phyloP scores from a whole-genome alignment of 257 asterid genomes.

The Penstemon eatonii region DNA sequence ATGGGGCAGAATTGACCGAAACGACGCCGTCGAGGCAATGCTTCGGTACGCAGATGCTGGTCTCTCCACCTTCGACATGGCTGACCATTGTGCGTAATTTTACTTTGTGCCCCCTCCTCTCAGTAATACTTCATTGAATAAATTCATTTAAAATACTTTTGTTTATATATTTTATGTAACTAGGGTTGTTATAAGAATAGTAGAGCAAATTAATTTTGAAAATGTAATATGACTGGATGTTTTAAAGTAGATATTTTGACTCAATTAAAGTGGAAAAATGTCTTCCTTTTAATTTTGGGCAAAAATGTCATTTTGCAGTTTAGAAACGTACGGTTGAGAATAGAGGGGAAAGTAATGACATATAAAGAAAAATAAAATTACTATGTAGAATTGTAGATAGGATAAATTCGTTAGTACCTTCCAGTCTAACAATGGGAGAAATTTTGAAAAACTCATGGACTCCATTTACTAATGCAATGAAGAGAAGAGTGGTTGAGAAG shows the following conservation, averaged over 20 bases:
- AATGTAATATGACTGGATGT: too few species aligned
- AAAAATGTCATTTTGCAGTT: slow-evolving; percentile 15
- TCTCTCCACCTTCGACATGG: slow-evolving; percentile 95
- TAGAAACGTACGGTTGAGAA: slow-evolving; percentile 27
- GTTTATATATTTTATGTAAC: too few species aligned
- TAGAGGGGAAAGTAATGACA: slow-evolving; percentile 1
- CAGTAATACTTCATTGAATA: background rate
- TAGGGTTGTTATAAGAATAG: too few species aligned
- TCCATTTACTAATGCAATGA: slow-evolving; percentile 35
- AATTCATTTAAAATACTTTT: too few species aligned
- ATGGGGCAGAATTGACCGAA: slow-evolving; percentile 87
- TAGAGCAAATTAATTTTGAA: too few species aligned
- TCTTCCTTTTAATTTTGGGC: slow-evolving; percentile 14
- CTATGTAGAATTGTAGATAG: slow-evolving; percentile 17
- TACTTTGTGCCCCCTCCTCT: slow-evolving; percentile 30
- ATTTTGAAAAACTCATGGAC: slow-evolving; percentile 35
- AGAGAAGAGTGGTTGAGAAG: slow-evolving; percentile 31
- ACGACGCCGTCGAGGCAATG: slow-evolving; percentile 94
- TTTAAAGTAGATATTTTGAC: too few species aligned
- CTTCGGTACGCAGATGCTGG: slow-evolving; percentile 83
- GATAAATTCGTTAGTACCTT: slow-evolving; percentile 21
- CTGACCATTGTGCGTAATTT: slow-evolving; percentile 76
- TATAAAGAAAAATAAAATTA: background rate
- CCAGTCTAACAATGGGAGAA: slow-evolving; percentile 42
- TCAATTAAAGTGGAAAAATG: background rate